A percentile compares a stretch with the other conserved stretches of the same genome.
Conservation (phyloP, 441 rosid genomes). For the Manihot esculenta region DNA sequence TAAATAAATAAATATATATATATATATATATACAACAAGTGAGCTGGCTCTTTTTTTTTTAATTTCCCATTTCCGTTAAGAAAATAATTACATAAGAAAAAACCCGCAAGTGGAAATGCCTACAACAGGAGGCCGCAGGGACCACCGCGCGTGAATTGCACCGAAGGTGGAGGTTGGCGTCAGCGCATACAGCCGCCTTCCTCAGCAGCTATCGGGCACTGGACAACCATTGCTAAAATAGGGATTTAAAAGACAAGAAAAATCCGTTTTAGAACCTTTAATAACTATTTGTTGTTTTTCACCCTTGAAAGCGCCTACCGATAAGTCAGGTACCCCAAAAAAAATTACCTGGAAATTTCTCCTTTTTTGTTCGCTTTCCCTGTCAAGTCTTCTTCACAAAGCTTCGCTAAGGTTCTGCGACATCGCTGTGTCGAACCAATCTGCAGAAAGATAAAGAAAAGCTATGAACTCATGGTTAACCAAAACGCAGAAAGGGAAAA, state of each 20-base stretch:
- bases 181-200: background rate
- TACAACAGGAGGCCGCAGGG: background rate
- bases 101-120: constrained; percentile 3
- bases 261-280: constrained; percentile 1
- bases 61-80: constrained; percentile 14
- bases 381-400: constrained; percentile 18
- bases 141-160: constrained; percentile 18
- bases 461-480: background rate
- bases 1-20: too few relatives aligned
- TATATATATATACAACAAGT: constrained; percentile 23
- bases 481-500: background rate
- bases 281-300: background rate
- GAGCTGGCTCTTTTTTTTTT: constrained; percentile 48
- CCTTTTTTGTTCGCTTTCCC: constrained; percentile 18
- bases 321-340: background rate
- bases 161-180: constrained; percentile 11
- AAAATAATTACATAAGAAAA: background rate
- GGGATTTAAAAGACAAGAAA: background rate
- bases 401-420: constrained; percentile 9
- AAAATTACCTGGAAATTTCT: constrained; percentile 27
- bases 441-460: constrained; percentile 20
- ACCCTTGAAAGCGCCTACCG: constrained; percentile 11
- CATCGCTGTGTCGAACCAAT: background rate
- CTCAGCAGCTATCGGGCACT: background rate
- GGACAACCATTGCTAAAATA: background rate